Base-by-base conservation (phyloP, 129 eudicot species). In the Glebionis coronaria region DNA sequence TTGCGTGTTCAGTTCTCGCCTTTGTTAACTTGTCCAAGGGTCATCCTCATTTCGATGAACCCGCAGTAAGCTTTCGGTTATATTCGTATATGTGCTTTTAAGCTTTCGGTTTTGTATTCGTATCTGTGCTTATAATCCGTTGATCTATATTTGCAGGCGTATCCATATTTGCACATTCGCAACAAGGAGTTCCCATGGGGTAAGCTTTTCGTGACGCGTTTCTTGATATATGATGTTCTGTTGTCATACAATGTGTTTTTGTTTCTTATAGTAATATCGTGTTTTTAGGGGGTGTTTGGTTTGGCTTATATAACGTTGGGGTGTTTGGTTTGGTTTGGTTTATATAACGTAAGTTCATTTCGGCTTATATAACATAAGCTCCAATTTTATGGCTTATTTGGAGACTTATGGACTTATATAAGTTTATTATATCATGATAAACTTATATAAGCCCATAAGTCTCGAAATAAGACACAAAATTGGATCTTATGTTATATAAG, bases 171-270 rank as follows among this genome's bases (percentile, higher is more conserved):
- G 84, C 97, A 82, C 82, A 91, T 91, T 71, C 93, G 97, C 23
- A 91, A 87, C 85, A 91, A 91, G 97, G 97, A 91, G 71, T 91
- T 91, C 50, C 97, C 97, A 64, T 91, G 97, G 97, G 97, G 97
- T 91, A 81, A 64, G 88, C 66, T 31, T 15, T 12, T 12, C 38
- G 44, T 63, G n/a, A 10, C 16, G 27, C 56, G 38, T 63, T 40
- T 53, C 44, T 12, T 52, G 20, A 44, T 40, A 13, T 23, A 63
- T 10, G 23, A 21, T 25, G 42, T 63, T 38, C 29, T 63, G 38
- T 31, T 31, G 38, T 31, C 7, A 8, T 51, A 40, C 3, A 53
- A 53, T 18, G 4, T 8, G 13, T 18, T 53, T 3, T 53, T 1
- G 28, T 52, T 51, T 52, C 13, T 13, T 51, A 38, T 62, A 23